Conservation (phyloP, 345 rosid genomes). For the Eucalyptus erythrocorys region DNA sequence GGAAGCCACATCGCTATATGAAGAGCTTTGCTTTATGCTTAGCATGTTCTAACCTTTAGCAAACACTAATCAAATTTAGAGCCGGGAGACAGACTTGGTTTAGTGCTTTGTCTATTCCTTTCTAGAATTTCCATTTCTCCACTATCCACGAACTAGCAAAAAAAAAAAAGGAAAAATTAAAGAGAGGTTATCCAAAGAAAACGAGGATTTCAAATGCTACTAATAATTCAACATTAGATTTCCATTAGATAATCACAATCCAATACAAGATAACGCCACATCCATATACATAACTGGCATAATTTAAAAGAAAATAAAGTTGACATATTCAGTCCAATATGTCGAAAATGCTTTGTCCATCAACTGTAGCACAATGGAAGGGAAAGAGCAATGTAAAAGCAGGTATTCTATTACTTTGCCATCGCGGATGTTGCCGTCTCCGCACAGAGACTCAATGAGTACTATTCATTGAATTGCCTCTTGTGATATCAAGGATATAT, state of each 20-base stretch:
- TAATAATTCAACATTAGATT: background rate
- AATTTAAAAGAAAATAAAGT: background rate
- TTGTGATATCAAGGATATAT: background rate
- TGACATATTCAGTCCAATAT: background rate
- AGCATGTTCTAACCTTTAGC: background rate
- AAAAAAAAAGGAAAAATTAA: background rate
- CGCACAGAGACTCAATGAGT: background rate
- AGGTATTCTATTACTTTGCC: background rate
- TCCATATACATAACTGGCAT: background rate
- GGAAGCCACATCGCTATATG: background rate
- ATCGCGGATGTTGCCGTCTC: background rate
- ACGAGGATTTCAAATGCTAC: background rate
- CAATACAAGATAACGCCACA: background rate
- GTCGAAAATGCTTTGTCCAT: background rate
- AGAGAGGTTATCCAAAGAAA: background rate
- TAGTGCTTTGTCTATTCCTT: background rate
- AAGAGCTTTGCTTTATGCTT: background rate
- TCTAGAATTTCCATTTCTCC: background rate
- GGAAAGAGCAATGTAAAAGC: background rate
- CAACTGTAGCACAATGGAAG: background rate
- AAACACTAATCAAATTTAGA: background rate
- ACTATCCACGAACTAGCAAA: background rate
- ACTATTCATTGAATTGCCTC: background rate
- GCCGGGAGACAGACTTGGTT: background rate
- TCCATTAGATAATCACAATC: background rate